Base-by-base conservation (phyloP, 805 yeast species). In the Cyberlindnera nakhonratchasimensis region DNA sequence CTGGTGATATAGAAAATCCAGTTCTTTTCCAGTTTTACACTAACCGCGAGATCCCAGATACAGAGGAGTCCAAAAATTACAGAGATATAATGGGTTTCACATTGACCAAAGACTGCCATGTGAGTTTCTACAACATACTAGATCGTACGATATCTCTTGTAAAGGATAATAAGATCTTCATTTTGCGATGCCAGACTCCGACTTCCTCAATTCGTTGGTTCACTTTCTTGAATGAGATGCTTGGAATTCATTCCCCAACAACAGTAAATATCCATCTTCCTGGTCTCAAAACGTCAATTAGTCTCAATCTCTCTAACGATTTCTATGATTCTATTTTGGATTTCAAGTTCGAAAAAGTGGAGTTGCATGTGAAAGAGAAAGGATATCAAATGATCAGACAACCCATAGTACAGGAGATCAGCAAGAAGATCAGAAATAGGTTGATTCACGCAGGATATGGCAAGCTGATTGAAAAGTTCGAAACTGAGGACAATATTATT, bases 111-210 rank as follows among this genome's bases (percentile, higher is more conserved):
- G 28, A 48, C 8, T 68, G 69, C 30, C 45, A 59, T 1, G 77
- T 83, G 1, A 69, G 64, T 19, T 69, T 87, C 30, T 86, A 81
- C 54, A 86, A 82, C 34, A 60, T 74, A 1, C 60, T 82, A 25
- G 97, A 90, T 55, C 82, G 86, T 54, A 74, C 93, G 1, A 67
- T 90, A 11, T 74, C 77, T 12, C 56, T 86, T 5, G 68, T 69
- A 2, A 64, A 61, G 37, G 52, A 40, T 36, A 53, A 42, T 44
- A 53, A 50, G 26, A 64, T 79, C 4, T 83, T 77, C 57, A 71
- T 86, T 20, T 52, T 88, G 33, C 71, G 77, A 40, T 69, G 82
- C 19, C 73, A 72, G 34, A 73, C 82, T 4, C 68, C 71, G 7
- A 53, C 67, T 2, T 68, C 80, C 1, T 72, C 93, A 0, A 61